These are phyloP conservation scores for Fusarium oxysporum DNA, from an alignment of 2,329 filamentous ascomycete species.

Conservation along the genomic window DNA sequence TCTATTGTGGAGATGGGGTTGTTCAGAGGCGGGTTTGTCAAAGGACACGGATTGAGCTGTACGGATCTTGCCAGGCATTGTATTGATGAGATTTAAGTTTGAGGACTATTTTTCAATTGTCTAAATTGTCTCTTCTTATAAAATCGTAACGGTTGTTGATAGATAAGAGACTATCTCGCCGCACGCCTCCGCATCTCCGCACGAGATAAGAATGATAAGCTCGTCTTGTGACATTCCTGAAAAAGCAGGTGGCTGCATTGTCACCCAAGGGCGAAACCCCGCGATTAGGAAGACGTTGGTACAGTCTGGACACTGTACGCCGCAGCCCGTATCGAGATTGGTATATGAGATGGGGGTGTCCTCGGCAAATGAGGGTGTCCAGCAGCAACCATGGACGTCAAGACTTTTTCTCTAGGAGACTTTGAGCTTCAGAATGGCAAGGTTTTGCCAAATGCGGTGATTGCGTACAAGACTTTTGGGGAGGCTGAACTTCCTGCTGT, in stretches of 20 bases:
- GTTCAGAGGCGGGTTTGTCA: conserved; percentile 43
- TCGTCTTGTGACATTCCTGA: conserved; percentile 28
- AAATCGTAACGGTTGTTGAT: neutral
- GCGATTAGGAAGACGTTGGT: neutral
- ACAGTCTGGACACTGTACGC: neutral
- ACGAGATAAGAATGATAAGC: conserved; percentile 34
- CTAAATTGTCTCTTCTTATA: neutral
- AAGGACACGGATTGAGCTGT: conserved; percentile 43
- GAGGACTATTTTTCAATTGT: neutral
- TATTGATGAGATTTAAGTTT: neutral
- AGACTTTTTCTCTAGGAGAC: conserved; percentile 68
- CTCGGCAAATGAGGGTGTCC: neutral
- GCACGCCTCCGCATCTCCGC: conserved; percentile 22
- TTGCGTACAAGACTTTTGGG: conserved; percentile 84
- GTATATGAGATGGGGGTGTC: conserved; percentile 12
- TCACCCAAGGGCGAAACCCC: conserved; percentile 32
- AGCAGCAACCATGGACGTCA: conserved; percentile 25
- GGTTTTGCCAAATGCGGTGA: conserved; percentile 71
- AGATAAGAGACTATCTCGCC: conserved; percentile 22
- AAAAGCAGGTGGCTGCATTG: conserved; percentile 29
- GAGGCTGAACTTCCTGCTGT: conserved; percentile 71
- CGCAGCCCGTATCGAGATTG: neutral
- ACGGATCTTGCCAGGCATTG: conserved; percentile 42
- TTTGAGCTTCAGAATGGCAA: conserved; percentile 74
- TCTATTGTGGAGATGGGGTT: conserved; percentile 67